Percentiles rank a stretch among this genome's conserved stretches.
phyloP scores from a whole-genome alignment of 176 grass and related monocot genomes.

The Puccinellia tenuiflora region DNA sequence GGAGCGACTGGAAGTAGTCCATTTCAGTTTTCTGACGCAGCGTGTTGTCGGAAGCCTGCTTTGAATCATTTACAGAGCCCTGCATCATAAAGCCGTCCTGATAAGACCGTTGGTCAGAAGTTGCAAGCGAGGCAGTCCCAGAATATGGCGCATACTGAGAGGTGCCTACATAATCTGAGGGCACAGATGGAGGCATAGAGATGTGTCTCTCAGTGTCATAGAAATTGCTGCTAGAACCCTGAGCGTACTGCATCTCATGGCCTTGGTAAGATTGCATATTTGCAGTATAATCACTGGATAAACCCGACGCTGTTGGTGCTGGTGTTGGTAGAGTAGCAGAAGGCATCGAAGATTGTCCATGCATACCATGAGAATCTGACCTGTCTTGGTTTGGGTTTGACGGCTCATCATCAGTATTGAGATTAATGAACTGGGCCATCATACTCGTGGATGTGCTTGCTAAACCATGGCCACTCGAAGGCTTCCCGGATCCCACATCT shows the following conservation, averaged over 20 bases:
- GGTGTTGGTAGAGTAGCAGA: conserved; percentile 24
- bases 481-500: conserved; percentile 45
- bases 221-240: conserved; percentile 29
- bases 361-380: conserved; percentile 33
- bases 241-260: conserved; percentile 38
- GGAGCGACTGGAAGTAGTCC: conserved; percentile 51
- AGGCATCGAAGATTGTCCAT: conserved; percentile 19
- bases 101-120: conserved; percentile 39
- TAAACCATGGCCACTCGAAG: conserved; percentile 53
- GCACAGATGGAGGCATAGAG: conserved; percentile 56
- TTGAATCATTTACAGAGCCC: conserved; percentile 12
- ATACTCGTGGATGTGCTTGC: conserved; percentile 47
- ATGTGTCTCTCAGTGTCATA: conserved; percentile 25
- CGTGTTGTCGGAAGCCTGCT: conserved; percentile 1
- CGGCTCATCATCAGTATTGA: conserved; percentile 46
- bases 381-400: conserved; percentile 27
- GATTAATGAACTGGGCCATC: conserved; percentile 66
- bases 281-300: conserved; percentile 38
- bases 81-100: conserved; percentile 31
- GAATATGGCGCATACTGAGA: conserved; percentile 52
- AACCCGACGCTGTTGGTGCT: background rate
- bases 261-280: conserved; percentile 40
- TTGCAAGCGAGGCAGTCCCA: conserved; percentile 34
- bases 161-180: conserved; percentile 50
- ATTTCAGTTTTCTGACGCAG: conserved; percentile 31